These are phyloP conservation scores for Fusarium liriodendri DNA, from an alignment of 2,329 filamentous ascomycete species.

Conservation along the genomic window DNA sequence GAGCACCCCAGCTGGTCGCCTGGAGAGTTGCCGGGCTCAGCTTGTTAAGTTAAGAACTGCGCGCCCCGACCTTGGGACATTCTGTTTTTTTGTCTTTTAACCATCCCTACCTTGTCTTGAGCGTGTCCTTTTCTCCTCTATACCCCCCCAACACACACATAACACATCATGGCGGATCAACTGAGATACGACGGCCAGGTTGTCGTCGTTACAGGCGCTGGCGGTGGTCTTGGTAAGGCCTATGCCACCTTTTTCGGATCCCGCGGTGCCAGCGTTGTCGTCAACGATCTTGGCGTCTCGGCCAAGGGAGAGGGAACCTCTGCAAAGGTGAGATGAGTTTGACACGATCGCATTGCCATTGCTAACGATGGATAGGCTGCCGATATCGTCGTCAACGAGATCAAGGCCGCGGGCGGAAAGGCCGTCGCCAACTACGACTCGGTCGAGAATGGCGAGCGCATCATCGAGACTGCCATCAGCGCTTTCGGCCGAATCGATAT, in stretches of 20 bases:
- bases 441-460: conserved; percentile 92
- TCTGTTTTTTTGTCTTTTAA: background rate
- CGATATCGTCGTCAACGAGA: conserved; percentile 85
- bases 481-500: conserved; percentile 89
- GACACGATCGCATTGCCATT: conserved; percentile 31
- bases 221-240: conserved; percentile 81
- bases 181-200: conserved; percentile 88
- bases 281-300: conserved; percentile 94
- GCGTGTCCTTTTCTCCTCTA: conserved; percentile 22
- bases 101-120: conserved; percentile 19
- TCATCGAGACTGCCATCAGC: conserved; percentile 89
- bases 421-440: conserved; percentile 98
- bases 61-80: background rate
- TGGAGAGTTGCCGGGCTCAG: conserved; percentile 36
- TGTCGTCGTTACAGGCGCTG: conserved; percentile 84
- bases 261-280: conserved; percentile 92
- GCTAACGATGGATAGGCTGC: conserved; percentile 67
- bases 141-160: conserved; percentile 33
- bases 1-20: conserved; percentile 22
- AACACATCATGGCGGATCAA: conserved; percentile 68
- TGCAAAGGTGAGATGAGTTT: conserved; percentile 73
- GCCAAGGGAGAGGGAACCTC: conserved; percentile 93
- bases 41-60: conserved; percentile 42
- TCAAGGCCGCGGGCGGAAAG: conserved; percentile 89
- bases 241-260: conserved; percentile 93